Percentiles rank a stretch among this genome's conserved stretches.
These are phyloP conservation scores for Volvox africanus DNA, from an alignment of 139 green algal species.

Conservation along the genomic window DNA sequence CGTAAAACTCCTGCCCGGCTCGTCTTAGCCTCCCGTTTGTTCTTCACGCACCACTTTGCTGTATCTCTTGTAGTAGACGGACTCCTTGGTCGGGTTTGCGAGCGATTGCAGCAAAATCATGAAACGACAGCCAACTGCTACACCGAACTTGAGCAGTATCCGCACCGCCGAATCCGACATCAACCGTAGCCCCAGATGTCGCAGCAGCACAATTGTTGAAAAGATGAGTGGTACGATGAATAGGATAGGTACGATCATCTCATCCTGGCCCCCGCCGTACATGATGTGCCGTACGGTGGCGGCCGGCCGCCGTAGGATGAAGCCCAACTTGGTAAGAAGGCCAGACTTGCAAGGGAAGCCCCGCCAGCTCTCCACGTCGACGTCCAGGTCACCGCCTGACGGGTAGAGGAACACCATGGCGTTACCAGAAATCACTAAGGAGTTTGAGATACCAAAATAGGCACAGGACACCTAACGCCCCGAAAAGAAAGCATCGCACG, in stretches of 20 bases:
- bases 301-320: background rate
- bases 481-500: no score
- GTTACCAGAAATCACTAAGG: no score
- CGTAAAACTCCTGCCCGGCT: background rate
- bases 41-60: conserved; percentile 39
- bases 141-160: conserved; percentile 22
- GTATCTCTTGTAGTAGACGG: conserved; percentile 46
- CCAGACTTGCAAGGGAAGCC: conserved; percentile 9
- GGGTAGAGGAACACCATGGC: no score
- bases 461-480: no score
- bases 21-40: background rate
- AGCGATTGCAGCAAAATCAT: conserved; percentile 24
- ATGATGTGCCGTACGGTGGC: conserved; percentile 34
- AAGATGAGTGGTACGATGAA: conserved; percentile 30
- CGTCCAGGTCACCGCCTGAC: conserved; percentile 11
- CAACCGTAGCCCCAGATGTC: background rate
- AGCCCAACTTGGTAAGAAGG: background rate
- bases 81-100: background rate
- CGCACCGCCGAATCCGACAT: background rate
- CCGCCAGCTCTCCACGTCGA: background rate
- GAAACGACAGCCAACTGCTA: conserved; percentile 31
- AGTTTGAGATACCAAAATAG: no score
- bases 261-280: conserved; percentile 22
- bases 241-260: conserved; percentile 45
- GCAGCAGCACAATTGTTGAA: background rate